Evolutionary conservation across 352 stramenopile species (phyloP), one percentile per base, ranked within the genome.

Genomic region (Globisporangium lucens): DNA sequence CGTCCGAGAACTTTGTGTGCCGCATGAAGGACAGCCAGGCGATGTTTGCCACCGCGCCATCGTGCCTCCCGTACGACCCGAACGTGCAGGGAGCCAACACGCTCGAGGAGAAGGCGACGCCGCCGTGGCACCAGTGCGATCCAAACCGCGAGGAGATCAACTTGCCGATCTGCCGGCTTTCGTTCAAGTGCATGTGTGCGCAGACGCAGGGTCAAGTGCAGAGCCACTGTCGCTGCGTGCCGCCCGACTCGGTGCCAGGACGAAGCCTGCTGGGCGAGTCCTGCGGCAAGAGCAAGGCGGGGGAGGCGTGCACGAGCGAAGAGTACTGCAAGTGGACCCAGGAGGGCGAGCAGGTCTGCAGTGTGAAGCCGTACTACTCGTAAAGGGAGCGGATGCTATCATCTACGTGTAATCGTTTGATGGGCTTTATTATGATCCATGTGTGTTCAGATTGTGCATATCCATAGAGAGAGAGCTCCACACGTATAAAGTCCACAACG

Each of bases 241-340:
- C 78, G 7, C 70, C 78, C 13, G 78, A 86, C 56, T 68, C 73
- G 29, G 78, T 83, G 52, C 65, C 70, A 5, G 73, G 73, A 66
- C 52, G 70, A 70, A 65, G 67, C 64, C 55, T 69, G 2, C 36
- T 55, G 55, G 56, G 63, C n/a, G 56, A 61, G 8, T 63, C 64
- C 20, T 69, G 64, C 47, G 64, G 64, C 33, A 72, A 63, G 47
- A 81, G 75, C 51, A 69, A 65, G 0, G 68, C 66, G n/a, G 61
- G 9, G 20, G 74, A 52, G 2, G 29, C 59, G 41, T 86, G 78
- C 33, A 46, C 38, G 2, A 52, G 68, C 10, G 65, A 67, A 65
- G 69, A 79, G 61, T 86, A 86, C 65, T 86, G 78, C 72, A 74
- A 77, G 68, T 82, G 69, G 67, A 61, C 75, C n/a, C 53, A 70